Evolutionary conservation across 2,329 filamentous ascomycete species (phyloP).

Genomic region (Trichothecium sympodiale): DNA sequence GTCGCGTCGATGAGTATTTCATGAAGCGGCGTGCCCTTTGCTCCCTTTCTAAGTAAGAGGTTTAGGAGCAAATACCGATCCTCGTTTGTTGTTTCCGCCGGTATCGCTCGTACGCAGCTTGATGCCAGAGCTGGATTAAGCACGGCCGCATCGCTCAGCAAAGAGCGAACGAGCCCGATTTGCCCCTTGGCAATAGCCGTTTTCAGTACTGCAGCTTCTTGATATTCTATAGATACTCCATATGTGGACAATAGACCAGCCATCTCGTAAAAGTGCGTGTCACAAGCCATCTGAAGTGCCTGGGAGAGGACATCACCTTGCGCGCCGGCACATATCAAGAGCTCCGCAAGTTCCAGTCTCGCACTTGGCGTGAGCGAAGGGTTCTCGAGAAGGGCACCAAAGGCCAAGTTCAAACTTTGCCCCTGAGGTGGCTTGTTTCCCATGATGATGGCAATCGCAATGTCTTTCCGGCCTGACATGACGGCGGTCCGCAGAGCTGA

Average conservation of each 20-base stretch:
- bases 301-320: conserved; percentile 36
- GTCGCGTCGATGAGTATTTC: conserved; percentile 40
- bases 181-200: conserved; percentile 33
- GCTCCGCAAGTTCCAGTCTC: conserved; percentile 41
- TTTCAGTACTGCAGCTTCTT: conserved; percentile 37
- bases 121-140: conserved; percentile 36
- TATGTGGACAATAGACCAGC: conserved; percentile 39
- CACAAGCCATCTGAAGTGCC: conserved; percentile 36
- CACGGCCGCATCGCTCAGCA: conserved; percentile 32
- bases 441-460: conserved; percentile 42
- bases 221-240: conserved; percentile 43
- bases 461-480: conserved; percentile 36
- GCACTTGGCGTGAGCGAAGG: conserved; percentile 33
- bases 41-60: conserved; percentile 38
- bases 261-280: conserved; percentile 41
- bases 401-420: conserved; percentile 36
- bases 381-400: conserved; percentile 34
- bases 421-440: conserved; percentile 39
- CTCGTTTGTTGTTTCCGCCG: conserved; percentile 32
- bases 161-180: conserved; percentile 31
- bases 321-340: conserved; percentile 47
- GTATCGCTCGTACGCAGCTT: conserved; percentile 36
- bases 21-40: conserved; percentile 32
- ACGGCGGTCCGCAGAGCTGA: conserved; percentile 42
- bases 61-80: conserved; percentile 32